phyloP scores from a whole-genome alignment of 1,284 basidiomycete species.

The Sporisorium sorghi region DNA sequence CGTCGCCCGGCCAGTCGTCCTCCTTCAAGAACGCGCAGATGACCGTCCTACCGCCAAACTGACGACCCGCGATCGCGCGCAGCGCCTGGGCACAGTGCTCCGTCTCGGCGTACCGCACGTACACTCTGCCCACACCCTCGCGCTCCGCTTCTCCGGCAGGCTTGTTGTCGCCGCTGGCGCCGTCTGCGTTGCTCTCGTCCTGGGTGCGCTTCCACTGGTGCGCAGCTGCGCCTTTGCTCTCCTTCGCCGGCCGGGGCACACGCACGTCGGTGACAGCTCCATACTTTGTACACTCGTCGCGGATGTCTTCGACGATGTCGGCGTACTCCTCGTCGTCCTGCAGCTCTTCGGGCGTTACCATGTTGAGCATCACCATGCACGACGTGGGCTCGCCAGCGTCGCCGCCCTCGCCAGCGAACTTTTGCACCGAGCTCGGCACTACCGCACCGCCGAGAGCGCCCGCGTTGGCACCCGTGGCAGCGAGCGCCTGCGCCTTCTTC shows the following conservation, averaged over 20 bases:
- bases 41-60: constrained; percentile 90
- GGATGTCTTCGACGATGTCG: constrained; percentile 93
- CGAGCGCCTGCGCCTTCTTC: constrained; percentile 48
- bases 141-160: constrained; percentile 78
- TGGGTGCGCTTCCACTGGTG: constrained; percentile 55
- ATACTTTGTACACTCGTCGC: constrained; percentile 77
- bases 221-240: constrained; percentile 61
- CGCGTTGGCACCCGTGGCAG: constrained; percentile 69
- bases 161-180: no score
- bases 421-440: constrained; percentile 59
- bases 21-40: constrained; percentile 70
- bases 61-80: constrained; percentile 86
- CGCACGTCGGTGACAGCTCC: constrained; percentile 63
- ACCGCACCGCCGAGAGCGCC: constrained; percentile 64
- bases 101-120: constrained; percentile 82
- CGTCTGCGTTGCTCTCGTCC: constrained; percentile 72
- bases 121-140: constrained; percentile 90
- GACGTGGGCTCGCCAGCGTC: constrained; percentile 72
- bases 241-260: constrained; percentile 61
- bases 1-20: constrained; percentile 63
- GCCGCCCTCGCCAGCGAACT: constrained; percentile 65
- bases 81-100: constrained; percentile 78
- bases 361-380: constrained; percentile 97
- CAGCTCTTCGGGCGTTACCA: constrained; percentile 95
- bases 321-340: constrained; percentile 89